Evolutionary conservation across 2,329 filamentous ascomycete genomes (phyloP), one percentile per base, ranked within the genome.

Genomic region (Alternaria sp.): DNA sequence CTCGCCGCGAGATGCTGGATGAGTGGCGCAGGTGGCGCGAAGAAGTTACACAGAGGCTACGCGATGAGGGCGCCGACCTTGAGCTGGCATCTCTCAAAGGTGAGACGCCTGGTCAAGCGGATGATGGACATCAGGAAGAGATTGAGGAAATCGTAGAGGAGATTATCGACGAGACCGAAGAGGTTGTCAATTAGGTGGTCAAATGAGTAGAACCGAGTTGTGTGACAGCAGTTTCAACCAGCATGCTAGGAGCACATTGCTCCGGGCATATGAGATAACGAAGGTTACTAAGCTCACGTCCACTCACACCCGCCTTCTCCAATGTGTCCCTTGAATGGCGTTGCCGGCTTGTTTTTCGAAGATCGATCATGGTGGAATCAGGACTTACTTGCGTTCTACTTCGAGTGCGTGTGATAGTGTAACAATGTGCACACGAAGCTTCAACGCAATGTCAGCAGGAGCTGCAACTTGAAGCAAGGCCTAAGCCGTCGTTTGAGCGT

Each of bases 11-110:
- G 74, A 84, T 93, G 77, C 89, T 99, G 73, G 88, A 91, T 70
- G 95, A 98, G 83, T 99, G 96, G 96, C 81, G 90, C 73, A 88
- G 88, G 61, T 99, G 94, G 93, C 87, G 93, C 78, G 88, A 89
- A 74, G 84, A 86, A 70, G 89, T 91, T 81, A 86, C 87, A 69
- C 86, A 88, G 73, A 89, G 97, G 74, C 80, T 95, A 30, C 67
- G 76, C 32, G 77, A 77, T 57, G 89, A 90, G 71, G 86, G 85
- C 66, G 82, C 90, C 19, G 75, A 75, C 32, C 81, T 89, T 65
- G 86, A 88, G 72, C 83, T 85, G 61, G 86, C 88, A 80, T 85
- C 84, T 76, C 83, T 87, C 9, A 80, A 77, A 59, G 77, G 81
- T 63, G 73, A 83, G 75, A 81, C 67, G 9, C 71, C 71, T 13